Evolutionary conservation across 2,329 filamentous ascomycete species (phyloP).

Genomic region (Hysterium pulicare): DNA sequence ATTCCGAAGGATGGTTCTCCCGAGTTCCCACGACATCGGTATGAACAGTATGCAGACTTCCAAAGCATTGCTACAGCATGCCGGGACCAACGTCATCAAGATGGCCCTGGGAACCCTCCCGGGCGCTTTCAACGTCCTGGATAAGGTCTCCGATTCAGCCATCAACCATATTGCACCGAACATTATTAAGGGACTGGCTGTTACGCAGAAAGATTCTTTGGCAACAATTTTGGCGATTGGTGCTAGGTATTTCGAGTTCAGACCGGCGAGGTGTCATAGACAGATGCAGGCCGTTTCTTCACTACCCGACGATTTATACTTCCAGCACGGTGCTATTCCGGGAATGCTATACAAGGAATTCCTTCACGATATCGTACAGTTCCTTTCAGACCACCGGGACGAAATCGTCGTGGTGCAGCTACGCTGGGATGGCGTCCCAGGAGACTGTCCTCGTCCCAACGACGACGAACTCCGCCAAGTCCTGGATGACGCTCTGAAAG

Average conservation of each 20-base stretch:
- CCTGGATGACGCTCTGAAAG: conserved; percentile 31
- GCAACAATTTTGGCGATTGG: conserved; percentile 46
- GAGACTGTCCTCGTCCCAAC: conserved; percentile 43
- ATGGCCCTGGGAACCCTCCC: conserved; percentile 28
- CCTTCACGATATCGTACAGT: conserved; percentile 40
- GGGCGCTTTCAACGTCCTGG: conserved; percentile 21
- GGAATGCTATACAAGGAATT: conserved; percentile 49
- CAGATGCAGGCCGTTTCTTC: conserved; percentile 35
- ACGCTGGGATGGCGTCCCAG: conserved; percentile 50
- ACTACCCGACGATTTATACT: conserved; percentile 48
- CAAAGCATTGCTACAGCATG: conserved; percentile 38
- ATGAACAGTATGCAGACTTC: conserved; percentile 52
- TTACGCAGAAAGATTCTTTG: conserved; percentile 51
- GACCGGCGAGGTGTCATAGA: conserved; percentile 48
- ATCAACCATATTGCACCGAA: conserved; percentile 32
- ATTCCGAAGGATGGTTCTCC: conserved; percentile 45
- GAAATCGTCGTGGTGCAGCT: conserved; percentile 52
- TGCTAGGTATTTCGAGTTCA: conserved; percentile 52
- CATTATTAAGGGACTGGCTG: conserved; percentile 49
- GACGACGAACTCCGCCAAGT: conserved; percentile 41
- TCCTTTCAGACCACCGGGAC: conserved; percentile 40
- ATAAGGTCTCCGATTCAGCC: conserved; percentile 25
- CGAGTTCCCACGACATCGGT: conserved; percentile 48
- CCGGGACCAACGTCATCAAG: conserved; percentile 29
- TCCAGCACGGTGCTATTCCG: conserved; percentile 51